These are phyloP conservation scores for Sporothrix sp. DNA, from an alignment of 2,329 filamentous ascomycete genomes.

Conservation along the genomic window DNA sequence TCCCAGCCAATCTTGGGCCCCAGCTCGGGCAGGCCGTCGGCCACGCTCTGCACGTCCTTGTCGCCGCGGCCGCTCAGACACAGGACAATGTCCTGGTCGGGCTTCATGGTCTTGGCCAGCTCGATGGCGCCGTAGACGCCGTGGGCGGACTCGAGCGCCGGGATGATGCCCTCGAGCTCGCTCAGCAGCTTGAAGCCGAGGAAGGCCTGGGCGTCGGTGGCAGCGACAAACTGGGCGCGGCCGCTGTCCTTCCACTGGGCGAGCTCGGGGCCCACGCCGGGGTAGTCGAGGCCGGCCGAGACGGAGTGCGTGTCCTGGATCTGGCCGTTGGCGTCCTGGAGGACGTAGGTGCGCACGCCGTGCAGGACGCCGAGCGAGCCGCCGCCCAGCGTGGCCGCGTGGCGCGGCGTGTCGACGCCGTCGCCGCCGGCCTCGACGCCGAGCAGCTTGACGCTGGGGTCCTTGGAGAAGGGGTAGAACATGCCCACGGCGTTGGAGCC, in stretches of 20 bases:
- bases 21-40: constrained; percentile 80
- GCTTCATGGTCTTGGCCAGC: constrained; percentile 83
- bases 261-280: constrained; percentile 89
- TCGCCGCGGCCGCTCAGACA: constrained; percentile 89
- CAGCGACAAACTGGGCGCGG: constrained; percentile 79
- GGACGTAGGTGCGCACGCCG: constrained; percentile 89
- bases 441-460: constrained; percentile 74
- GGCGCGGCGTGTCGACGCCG: constrained; percentile 72
- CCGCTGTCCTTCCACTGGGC: constrained; percentile 84
- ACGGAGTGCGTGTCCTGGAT: constrained; percentile 94
- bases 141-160: constrained; percentile 87
- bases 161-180: constrained; percentile 92
- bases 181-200: constrained; percentile 74
- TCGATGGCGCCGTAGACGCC: constrained; percentile 83
- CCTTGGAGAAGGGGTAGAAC: constrained; percentile 93
- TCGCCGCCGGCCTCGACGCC: constrained; percentile 95
- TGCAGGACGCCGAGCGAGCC: constrained; percentile 90
- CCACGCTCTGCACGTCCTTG: constrained; percentile 97
- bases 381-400: constrained; percentile 78
- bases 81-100: constrained; percentile 84
- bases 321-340: constrained; percentile 88
- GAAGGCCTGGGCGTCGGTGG: constrained; percentile 86
- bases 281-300: constrained; percentile 93
- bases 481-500: constrained; percentile 94
- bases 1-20: constrained; percentile 81